phyloP scores from a whole-genome alignment of 2,329 filamentous ascomycete species.

The Gliomastix tumulicola region DNA sequence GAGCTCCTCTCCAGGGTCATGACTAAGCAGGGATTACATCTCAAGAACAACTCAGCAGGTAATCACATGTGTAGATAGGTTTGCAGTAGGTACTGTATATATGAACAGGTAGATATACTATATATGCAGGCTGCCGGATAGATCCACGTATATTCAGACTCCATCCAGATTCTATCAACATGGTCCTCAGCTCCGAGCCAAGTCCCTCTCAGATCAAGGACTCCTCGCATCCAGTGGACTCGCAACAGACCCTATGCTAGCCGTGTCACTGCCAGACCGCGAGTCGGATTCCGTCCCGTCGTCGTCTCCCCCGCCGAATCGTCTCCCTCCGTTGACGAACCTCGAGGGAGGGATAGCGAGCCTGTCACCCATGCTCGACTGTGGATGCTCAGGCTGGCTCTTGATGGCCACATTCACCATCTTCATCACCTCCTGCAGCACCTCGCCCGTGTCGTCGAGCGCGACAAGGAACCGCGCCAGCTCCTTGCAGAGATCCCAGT shows the following conservation, averaged over 20 bases:
- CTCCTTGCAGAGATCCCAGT: slow-evolving; percentile 96
- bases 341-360: slow-evolving; percentile 22
- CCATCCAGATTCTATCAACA: no score
- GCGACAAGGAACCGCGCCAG: slow-evolving; percentile 91
- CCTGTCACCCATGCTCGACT: slow-evolving; percentile 15
- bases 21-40: no score
- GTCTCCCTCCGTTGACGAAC: slow-evolving; percentile 18
- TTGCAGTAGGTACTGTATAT: no score
- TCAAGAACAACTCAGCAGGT: no score
- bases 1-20: no score
- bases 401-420: slow-evolving; percentile 40
- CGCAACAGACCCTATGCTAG: slow-evolving; percentile 24
- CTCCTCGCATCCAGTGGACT: slow-evolving; percentile 1
- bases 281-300: slow-evolving; percentile 26
- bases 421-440: slow-evolving; percentile 65
- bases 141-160: no score
- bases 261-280: slow-evolving; percentile 26
- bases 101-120: no score
- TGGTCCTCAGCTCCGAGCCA: no score
- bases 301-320: slow-evolving; percentile 20
- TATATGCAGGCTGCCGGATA: no score
- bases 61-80: no score
- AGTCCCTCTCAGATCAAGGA: neutral
- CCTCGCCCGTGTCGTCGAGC: slow-evolving; percentile 79
- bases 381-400: slow-evolving; percentile 16